Base-by-base conservation (phyloP, 768 basidiomycete genomes). In the Boletales sp. region DNA sequence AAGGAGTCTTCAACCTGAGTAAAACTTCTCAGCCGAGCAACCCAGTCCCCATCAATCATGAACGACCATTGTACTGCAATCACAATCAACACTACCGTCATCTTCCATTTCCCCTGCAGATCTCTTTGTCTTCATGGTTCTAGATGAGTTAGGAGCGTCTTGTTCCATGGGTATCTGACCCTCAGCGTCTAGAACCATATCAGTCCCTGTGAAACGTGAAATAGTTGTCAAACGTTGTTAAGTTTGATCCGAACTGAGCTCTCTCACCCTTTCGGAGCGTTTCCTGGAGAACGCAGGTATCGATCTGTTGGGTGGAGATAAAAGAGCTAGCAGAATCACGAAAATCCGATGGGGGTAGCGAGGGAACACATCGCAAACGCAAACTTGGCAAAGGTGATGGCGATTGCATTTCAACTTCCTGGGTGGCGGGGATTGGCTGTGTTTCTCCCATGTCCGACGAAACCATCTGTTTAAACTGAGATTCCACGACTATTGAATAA, bases 41-140 rank as follows among this genome's bases (percentile, higher is more conserved):
- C 40, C 12, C 28, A 25, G 6, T 28, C 41, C 30, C 46, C 41
- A 25, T 48, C 15, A 31, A 18, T 30, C 11, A 39, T 15, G 37
- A 39, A 45, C 41, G 33, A 86, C 88, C 44, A 53, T 55, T 48
- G 87, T 74, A 6, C 78, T 83, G 58, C 89, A 91, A 54, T 86
- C 84, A 57, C 89, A 90, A n/a, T 81, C 69, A 19, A 85, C 56
- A 3, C 70, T 75, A 10, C 67, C 68, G 53, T 78, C 75, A 10
- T 58, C 63, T 32, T 60, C 61, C 34, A 50, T 45, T 18, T 35
- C 40, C 34, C 54, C 51, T 39, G 48, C 47, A 36, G 39, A 49
- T 48, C 49, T 43, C 57, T 52, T 41, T n/a, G 25, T 49, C 41
- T 44, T 51, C n/a, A 28, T 15, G 1, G 28, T 10, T 45, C n/a